Evolutionary conservation across 371 early-diverging fungal species (phyloP).

Genomic region (Mortierella polycephala): DNA sequence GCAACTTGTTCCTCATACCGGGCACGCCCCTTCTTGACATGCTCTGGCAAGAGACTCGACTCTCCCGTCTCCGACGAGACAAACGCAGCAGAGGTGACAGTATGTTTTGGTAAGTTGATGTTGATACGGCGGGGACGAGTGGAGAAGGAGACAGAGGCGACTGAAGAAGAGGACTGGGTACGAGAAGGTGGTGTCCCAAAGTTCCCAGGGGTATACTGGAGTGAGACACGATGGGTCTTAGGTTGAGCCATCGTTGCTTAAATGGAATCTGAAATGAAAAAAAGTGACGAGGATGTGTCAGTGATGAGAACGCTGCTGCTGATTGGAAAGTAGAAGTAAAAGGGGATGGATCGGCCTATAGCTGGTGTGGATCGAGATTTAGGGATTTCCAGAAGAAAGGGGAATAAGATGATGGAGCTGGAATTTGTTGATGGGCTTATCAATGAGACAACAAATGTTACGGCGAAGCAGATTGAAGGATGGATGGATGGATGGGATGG

Average conservation of each 20-base stretch:
- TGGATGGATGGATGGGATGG: too few species aligned
- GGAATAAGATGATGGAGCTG: too few species aligned
- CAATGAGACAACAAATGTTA: too few species aligned
- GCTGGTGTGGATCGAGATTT: too few species aligned
- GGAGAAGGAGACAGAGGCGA: slow-evolving; percentile 15
- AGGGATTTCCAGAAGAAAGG: too few species aligned
- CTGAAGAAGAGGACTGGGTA: slow-evolving; percentile 33
- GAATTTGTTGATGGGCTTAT: too few species aligned
- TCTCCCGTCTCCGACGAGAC: slow-evolving; percentile 11
- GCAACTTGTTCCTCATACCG: slow-evolving; percentile 37
- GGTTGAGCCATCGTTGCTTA: slow-evolving; percentile 22
- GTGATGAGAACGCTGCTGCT: too few species aligned
- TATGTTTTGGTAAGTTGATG: slow-evolving; percentile 36
- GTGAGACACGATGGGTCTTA: slow-evolving; percentile 26
- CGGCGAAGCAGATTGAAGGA: too few species aligned
- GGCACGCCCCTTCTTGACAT: slow-evolving; percentile 19
- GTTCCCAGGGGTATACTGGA: slow-evolving; percentile 16
- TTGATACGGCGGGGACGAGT: slow-evolving; percentile 43
- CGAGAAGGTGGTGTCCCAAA: slow-evolving; percentile 22
- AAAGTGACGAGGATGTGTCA: too few species aligned
- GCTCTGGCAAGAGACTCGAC: slow-evolving; percentile 9
- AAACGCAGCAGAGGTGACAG: slow-evolving; percentile 29
- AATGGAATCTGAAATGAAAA: too few species aligned
- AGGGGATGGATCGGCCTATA: too few species aligned
- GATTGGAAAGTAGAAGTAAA: too few species aligned